phyloP scores from a whole-genome alignment of 495 filamentous ascomycete species.

The Pseudomonodictys pantanalensis region DNA sequence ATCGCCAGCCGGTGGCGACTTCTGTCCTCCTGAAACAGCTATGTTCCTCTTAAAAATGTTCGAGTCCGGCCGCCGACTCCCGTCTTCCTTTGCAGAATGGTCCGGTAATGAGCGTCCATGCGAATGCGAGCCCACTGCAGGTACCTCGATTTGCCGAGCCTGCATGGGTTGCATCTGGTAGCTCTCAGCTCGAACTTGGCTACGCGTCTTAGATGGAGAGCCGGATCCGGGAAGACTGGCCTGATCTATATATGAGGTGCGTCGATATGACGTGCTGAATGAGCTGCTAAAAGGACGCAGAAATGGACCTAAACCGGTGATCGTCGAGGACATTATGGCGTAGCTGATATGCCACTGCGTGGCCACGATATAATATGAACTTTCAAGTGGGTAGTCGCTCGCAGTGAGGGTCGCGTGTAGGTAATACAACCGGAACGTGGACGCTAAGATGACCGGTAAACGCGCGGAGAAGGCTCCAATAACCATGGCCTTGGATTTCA shows the following conservation, averaged over 20 bases:
- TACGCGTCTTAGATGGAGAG: no score
- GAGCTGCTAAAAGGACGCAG: slow-evolving; percentile 21
- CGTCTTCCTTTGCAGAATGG: not conserved
- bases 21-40: not conserved
- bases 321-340: slow-evolving; percentile 24
- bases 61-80: slow-evolving; percentile 7
- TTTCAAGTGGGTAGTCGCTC: slow-evolving; percentile 7
- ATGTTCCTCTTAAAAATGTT: not conserved
- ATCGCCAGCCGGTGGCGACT: not conserved
- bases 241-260: not conserved
- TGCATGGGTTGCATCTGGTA: no score
- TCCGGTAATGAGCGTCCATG: no score
- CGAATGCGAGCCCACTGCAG: no score
- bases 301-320: slow-evolving; percentile 26
- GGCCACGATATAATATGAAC: slow-evolving; percentile 10
- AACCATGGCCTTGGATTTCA: slow-evolving; percentile 16
- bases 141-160: no score
- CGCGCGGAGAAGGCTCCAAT: slow-evolving; percentile 21
- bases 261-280: slow-evolving; percentile 4
- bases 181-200: no score
- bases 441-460: slow-evolving; percentile 19
- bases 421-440: slow-evolving; percentile 15
- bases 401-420: slow-evolving; percentile 5
- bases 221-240: not conserved
- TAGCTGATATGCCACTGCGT: slow-evolving; percentile 28